Evolutionary conservation across 768 basidiomycete species (phyloP), one percentile per base, ranked within the genome.

Genomic region (Trametes sanguinea): DNA sequence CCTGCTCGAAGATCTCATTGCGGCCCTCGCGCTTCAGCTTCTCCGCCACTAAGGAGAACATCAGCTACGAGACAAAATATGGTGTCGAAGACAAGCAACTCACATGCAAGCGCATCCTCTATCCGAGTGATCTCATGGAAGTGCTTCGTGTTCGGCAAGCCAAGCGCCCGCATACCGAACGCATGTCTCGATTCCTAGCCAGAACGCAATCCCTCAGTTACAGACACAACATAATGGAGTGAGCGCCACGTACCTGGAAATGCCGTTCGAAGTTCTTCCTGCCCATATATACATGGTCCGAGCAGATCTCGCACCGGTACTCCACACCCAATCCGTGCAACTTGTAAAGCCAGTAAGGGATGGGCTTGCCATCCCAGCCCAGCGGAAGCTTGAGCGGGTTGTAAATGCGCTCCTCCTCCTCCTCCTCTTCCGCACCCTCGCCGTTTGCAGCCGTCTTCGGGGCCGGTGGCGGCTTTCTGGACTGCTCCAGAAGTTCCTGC

Each of bases 121-220:
- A 99, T 99, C 54, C 89, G 86, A 29, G 95, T 98, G 62, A 99
- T 98, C 76, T 97, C 97, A 72, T 97, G 95, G 81, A 98, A 99
- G 76, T 99, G 97, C 75, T 96, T 98, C 2, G 96, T 98, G 67
- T 98, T 98, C 1, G 97, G 97, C 60, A 99, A 81, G 39, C 97
- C 97, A 32, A 99, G 83, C 10, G 96, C 95, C 51, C 94, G 89
- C 94, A 99, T 97, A 27, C 95, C 97, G 68, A 98, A 98, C 1
- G 97, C 92, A 76, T 99, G 97, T 57, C 95, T 83, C 30, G 94
- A 92, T 81, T 98, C 97, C 84, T 92, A 72, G 16, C 6, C 27
- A 32, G 65, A 42, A 22, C 29, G 33, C 32, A 30, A 4, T n/a
- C 6, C n/a, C 4, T 32, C 7, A 40, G 17, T 17, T 45, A 33